Base-by-base conservation (phyloP, 179 eudicot species). In the Silene coronaria region DNA sequence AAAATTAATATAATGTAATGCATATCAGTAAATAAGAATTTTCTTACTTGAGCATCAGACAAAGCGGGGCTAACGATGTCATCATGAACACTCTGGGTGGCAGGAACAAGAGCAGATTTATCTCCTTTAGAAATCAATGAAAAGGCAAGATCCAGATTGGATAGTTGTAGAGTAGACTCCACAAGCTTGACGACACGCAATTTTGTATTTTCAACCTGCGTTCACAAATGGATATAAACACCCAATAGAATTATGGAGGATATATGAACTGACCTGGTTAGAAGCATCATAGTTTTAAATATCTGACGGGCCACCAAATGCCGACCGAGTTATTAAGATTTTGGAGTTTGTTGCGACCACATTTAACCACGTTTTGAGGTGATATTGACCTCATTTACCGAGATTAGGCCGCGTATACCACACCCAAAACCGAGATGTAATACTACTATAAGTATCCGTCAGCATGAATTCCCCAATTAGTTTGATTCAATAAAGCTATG, bases 81-180 rank as follows among this genome's bases (percentile, higher is more conserved):
- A 86, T 87, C 82, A 77, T 79, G 89, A 60, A 91, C 77, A 79
- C 80, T 88, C 77, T 84, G 82, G 46, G 96, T 86, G 48, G 89
- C 93, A 21, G 89, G 89, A 79, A 87, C 78, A 65, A 87, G 84
- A 76, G 86, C 76, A 78, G 91, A 86, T 76, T 83, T 95, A 38
- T 85, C 88, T 69, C 89, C 87, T 80, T 83, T 91, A 65, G 93
- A 79, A 76, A 87, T 84, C 78, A 84, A 87, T 27, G 96, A 83
- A 34, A 87, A 79, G 24, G 89, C 99, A 76, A 93, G 81, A 82
- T 93, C 93, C 74, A 95, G 73, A 91, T 95, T 95, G 67, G 99
- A 93, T 53, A 95, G 73, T 81, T 80, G 90, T 66, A 95, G 77
- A 65, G 99, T 91, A 75, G 97, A 88, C 70, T 88, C 91, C 69